These are phyloP conservation scores for Populus hybrid DNA, from an alignment of 441 rosid genomes.

Conservation along the genomic window DNA sequence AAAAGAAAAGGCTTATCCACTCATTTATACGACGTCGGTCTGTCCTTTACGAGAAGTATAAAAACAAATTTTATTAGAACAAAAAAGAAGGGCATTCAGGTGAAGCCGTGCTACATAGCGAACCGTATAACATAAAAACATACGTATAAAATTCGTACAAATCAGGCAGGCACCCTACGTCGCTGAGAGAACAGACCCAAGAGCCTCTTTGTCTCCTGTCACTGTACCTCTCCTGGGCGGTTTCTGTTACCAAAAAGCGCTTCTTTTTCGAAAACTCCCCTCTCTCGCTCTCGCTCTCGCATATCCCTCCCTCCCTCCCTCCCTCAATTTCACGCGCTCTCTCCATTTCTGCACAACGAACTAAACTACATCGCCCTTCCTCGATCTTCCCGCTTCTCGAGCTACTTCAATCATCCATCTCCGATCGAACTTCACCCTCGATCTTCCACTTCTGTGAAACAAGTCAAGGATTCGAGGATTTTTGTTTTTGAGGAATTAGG, in stretches of 20 bases:
- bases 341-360: neutral
- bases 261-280: neutral
- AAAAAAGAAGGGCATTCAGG: neutral
- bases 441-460: neutral
- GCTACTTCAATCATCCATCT: neutral
- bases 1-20: neutral
- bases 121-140: neutral
- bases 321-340: neutral
- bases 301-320: neutral
- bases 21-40: neutral
- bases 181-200: neutral
- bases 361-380: neutral
- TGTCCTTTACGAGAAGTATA: neutral
- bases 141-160: constrained; percentile 6
- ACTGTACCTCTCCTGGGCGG: neutral
- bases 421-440: neutral
- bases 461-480: neutral
- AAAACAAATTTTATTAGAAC: neutral
- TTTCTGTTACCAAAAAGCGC: constrained; percentile 5
- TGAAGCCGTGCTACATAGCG: neutral
- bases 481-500: neutral
- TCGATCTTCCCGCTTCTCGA: neutral
- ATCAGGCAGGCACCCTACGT: neutral
- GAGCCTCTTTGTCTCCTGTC: neutral
- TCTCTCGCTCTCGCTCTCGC: neutral